These are phyloP conservation scores for Pleurotus citrinopileatus DNA, from an alignment of 768 basidiomycete genomes.

Conservation along the genomic window DNA sequence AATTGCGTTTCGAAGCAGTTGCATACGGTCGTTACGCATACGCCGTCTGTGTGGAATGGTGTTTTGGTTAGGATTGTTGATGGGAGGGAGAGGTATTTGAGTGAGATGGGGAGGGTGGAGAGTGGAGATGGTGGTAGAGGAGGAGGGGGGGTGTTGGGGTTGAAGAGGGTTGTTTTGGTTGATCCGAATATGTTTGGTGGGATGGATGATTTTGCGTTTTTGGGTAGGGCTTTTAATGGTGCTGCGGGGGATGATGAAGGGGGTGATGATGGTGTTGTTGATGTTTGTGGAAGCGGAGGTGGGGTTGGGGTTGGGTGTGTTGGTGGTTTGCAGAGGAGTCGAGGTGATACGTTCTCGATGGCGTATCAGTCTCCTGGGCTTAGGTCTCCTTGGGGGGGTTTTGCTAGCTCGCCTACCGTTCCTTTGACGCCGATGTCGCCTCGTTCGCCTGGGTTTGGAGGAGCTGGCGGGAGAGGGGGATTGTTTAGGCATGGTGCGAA, in stretches of 20 bases:
- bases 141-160: not conserved
- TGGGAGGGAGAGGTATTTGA: not conserved
- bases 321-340: not conserved
- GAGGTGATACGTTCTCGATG: not conserved
- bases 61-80: constrained; percentile 40
- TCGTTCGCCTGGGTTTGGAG: not conserved
- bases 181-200: not conserved
- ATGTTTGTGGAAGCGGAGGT: too few relatives aligned
- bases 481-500: not conserved
- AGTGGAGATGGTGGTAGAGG: not conserved
- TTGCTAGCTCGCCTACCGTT: not conserved
- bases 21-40: constrained; percentile 46
- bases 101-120: not conserved
- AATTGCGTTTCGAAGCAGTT: constrained; percentile 39
- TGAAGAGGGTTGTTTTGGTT: not conserved
- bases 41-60: constrained; percentile 60
- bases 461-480: not conserved
- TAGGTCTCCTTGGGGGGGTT: not conserved
- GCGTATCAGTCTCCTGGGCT: not conserved
- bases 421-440: not conserved
- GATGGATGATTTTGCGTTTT: not conserved
- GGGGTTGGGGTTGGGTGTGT: not conserved
- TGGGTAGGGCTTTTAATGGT: not conserved
- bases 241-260: not conserved
- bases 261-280: not conserved